Evolutionary conservation across 2,329 filamentous ascomycete genomes (phyloP), one percentile per base, ranked within the genome.

Genomic region (Penicillium sp.): DNA sequence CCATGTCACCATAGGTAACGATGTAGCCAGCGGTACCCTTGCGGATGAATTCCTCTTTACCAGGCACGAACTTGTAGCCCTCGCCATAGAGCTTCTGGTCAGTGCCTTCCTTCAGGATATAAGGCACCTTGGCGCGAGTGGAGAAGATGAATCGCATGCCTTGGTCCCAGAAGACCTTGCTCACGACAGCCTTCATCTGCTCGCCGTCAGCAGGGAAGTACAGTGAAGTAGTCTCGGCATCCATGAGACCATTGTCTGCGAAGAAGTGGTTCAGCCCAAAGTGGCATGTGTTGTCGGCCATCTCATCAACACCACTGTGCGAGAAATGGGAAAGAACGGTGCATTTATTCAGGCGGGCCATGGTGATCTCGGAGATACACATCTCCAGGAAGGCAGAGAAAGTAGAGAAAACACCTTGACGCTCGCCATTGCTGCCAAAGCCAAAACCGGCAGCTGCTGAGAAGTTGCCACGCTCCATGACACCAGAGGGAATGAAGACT

Each of bases 261-360:
- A 79, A 79, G 71, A 78, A 78, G 42, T 76, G 73, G 69, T 79
- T 78, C 61, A 79, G 64, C 5, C 77, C 77, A 59, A 79, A 79
- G 65, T 79, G 77, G 68, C 77, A 79, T 1, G 77, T 79, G 63
- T 79, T 79, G 59, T 79, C 77, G 15, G 77, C 77, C 70, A 79
- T 79, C 62, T 79, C 77, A 44, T 79, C 76, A 2, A 79, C 74
- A 37, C 77, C 77, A 9, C 73, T 76, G 66, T 79, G 77, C 1
- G 76, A 78, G 63, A 79, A 78, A 62, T 79, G 77, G 0, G 74
- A 78, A 4, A 79, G 66, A 15, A 79, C 77, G 54, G 71, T 75
- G 49, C 74, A 76, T 56, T 67, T 64, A 66, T 79, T 79, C 62
- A 79, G 56, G 17, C 77, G 72, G 3, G 76, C 77, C 77, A 79